These are phyloP conservation scores for Pyrenophora seminiperda DNA, from an alignment of 2,329 filamentous ascomycete genomes.

Conservation along the genomic window DNA sequence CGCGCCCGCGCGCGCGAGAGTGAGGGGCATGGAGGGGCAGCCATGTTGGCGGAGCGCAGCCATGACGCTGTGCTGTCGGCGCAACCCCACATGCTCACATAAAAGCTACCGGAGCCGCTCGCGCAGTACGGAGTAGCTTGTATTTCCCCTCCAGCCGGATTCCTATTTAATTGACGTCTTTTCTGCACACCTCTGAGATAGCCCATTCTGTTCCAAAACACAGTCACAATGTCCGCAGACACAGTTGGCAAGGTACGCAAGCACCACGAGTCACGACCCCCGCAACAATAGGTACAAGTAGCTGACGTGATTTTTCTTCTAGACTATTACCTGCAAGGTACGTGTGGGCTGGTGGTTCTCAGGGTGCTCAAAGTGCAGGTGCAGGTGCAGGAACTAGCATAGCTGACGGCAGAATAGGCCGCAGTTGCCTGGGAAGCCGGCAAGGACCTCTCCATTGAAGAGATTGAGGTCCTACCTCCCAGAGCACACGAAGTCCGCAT, in stretches of 20 bases:
- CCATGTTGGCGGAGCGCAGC: too few relatives aligned
- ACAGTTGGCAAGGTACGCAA: conserved; percentile 59
- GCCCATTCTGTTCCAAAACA: conserved; percentile 14
- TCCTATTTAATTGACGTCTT: conserved; percentile 10
- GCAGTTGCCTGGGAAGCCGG: conserved; percentile 97
- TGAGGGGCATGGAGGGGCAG: conserved; percentile 38
- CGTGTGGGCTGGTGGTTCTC: conserved; percentile 62
- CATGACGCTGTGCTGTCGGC: conserved; percentile 24
- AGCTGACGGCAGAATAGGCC: conserved; percentile 59
- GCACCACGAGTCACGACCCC: neutral
- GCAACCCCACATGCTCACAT: conserved; percentile 28
- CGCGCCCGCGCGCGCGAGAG: conserved; percentile 30
- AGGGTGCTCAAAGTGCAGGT: conserved; percentile 2
- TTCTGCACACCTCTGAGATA: conserved; percentile 17
- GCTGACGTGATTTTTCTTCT: conserved; percentile 18
- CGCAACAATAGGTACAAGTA: too few relatives aligned
- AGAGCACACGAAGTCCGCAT: conserved; percentile 95
- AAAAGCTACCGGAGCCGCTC: conserved; percentile 35
- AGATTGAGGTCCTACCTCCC: conserved; percentile 88
- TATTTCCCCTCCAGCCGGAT: conserved; percentile 17
- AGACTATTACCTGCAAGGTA: conserved; percentile 95
- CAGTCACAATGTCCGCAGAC: conserved; percentile 55
- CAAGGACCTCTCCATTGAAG: conserved; percentile 86
- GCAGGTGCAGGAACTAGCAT: neutral
- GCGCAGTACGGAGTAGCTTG: conserved; percentile 14